These are phyloP conservation scores for Podila epigama DNA, from an alignment of 192 early-diverging fungal genomes.

Conservation along the genomic window DNA sequence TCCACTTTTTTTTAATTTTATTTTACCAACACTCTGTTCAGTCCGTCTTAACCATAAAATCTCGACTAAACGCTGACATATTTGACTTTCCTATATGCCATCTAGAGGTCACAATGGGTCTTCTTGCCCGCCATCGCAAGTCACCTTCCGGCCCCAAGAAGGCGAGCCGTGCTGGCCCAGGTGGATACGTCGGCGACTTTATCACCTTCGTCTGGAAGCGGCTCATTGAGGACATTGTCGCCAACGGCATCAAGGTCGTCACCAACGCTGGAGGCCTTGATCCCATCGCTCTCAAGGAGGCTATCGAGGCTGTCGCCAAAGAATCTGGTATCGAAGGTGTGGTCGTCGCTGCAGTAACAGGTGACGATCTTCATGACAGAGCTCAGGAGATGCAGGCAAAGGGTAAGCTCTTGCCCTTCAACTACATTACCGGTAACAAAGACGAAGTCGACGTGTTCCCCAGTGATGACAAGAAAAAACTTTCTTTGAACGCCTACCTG, in stretches of 20 bases:
- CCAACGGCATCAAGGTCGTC: conserved; percentile 64
- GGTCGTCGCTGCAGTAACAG: conserved; percentile 66
- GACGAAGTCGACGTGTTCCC: conserved; percentile 60
- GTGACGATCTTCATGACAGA: conserved; percentile 63
- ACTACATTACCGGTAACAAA: conserved; percentile 45
- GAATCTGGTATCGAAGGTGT: conserved; percentile 51
- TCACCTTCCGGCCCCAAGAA: conserved; percentile 36
- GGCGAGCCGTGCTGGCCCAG: conserved; percentile 52
- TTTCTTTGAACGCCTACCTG: conserved; percentile 71
- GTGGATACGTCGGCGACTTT: conserved; percentile 68
- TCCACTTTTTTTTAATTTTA: too few relatives aligned
- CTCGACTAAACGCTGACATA: too few relatives aligned
- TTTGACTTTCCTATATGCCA: too few relatives aligned
- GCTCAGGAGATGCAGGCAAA: conserved; percentile 30
- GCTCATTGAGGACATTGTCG: conserved; percentile 55
- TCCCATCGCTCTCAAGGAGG: conserved; percentile 66
- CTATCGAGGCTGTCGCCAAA: conserved; percentile 60
- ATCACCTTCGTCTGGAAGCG: conserved; percentile 59
- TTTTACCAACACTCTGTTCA: too few relatives aligned
- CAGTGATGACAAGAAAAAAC: conserved; percentile 53
- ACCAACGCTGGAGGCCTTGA: conserved; percentile 74
- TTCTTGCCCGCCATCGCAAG: conserved; percentile 63
- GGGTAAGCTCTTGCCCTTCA: conserved; percentile 47
- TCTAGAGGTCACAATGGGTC: conserved; percentile 75
- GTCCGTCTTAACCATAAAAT: too few relatives aligned